Percentiles rank a stretch among this genome's conserved stretches.
Evolutionary conservation across 2,329 filamentous ascomycete species (phyloP).

Genomic region (Fusarium virguliforme): DNA sequence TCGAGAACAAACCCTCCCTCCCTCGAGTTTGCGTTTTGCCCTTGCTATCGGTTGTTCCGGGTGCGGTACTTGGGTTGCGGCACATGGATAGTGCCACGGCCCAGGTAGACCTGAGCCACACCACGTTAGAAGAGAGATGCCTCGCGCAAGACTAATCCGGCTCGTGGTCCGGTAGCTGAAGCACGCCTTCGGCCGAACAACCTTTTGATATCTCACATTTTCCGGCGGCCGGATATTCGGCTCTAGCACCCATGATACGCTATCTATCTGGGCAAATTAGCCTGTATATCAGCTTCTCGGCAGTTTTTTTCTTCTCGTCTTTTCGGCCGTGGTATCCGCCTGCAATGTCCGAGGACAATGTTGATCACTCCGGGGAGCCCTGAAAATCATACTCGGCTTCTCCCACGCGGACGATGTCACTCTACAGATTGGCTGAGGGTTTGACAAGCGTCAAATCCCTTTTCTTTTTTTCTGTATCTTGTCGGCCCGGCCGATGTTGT

Average conservation of each 20-base stretch:
- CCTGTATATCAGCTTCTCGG: constrained; percentile 27
- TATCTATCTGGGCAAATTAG: constrained; percentile 3
- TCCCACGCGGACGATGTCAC: constrained; percentile 35
- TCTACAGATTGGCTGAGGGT: constrained; percentile 26
- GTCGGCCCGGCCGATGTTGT: constrained; percentile 31
- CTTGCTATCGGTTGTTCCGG: constrained; percentile 35
- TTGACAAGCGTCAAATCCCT: constrained; percentile 31
- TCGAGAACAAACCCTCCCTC: constrained; percentile 30
- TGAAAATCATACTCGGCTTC: constrained; percentile 26
- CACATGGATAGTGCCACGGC: constrained; percentile 1
- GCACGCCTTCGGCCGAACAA: constrained; percentile 37
- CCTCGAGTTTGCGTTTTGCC: constrained; percentile 13
- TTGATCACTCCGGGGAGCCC: constrained; percentile 12
- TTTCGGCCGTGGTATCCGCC: constrained; percentile 16
- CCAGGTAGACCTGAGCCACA: constrained; percentile 27
- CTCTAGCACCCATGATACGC: background rate
- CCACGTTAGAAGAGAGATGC: constrained; percentile 6
- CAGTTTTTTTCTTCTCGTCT: constrained; percentile 18
- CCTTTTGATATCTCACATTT: constrained; percentile 19
- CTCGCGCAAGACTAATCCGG: constrained; percentile 28
- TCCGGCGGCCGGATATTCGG: constrained; percentile 6
- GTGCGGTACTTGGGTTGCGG: constrained; percentile 21
- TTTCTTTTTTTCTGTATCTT: constrained; percentile 32
- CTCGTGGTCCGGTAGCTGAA: constrained; percentile 28
- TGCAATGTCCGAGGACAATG: constrained; percentile 34